A percentile compares a stretch with the other conserved stretches of the same genome.
Conservation (phyloP, 1,139 yeast species). For the Arxiozyma bovina region DNA sequence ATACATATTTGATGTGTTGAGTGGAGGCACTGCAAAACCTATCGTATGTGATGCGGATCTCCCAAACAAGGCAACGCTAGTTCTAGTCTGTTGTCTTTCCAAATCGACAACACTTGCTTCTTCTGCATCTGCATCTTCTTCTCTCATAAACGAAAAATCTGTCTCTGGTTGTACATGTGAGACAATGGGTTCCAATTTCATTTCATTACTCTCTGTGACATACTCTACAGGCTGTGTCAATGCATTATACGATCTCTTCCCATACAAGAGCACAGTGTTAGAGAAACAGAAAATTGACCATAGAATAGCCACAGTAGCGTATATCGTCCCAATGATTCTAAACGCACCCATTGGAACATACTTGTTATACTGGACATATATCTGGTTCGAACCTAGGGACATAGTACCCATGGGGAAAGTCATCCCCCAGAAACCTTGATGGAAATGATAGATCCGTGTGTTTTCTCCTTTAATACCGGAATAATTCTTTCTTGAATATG, state of each 20-base stretch:
- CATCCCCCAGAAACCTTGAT: slow-evolving; percentile 72
- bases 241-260: background rate
- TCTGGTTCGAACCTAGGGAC: slow-evolving; percentile 49
- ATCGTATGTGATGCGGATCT: background rate
- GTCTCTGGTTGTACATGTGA: background rate
- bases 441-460: slow-evolving; percentile 36
- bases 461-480: background rate
- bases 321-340: slow-evolving; percentile 52
- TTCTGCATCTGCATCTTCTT: background rate
- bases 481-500: slow-evolving; percentile 22
- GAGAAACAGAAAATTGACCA: slow-evolving; percentile 20
- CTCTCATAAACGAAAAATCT: slow-evolving; percentile 2
- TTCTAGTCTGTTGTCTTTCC: background rate
- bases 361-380: slow-evolving; percentile 38
- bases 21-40: background rate
- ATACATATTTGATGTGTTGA: background rate
- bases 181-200: slow-evolving; percentile 1
- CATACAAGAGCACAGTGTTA: slow-evolving; percentile 9
- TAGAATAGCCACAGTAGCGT: slow-evolving; percentile 36
- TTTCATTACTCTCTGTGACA: background rate
- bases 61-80: background rate
- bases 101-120: background rate
- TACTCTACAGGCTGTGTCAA: background rate
- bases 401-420: slow-evolving; percentile 89
- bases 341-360: slow-evolving; percentile 36